Conservation (phyloP, 176 grass and related monocot genomes). For the Carex littledalei region DNA sequence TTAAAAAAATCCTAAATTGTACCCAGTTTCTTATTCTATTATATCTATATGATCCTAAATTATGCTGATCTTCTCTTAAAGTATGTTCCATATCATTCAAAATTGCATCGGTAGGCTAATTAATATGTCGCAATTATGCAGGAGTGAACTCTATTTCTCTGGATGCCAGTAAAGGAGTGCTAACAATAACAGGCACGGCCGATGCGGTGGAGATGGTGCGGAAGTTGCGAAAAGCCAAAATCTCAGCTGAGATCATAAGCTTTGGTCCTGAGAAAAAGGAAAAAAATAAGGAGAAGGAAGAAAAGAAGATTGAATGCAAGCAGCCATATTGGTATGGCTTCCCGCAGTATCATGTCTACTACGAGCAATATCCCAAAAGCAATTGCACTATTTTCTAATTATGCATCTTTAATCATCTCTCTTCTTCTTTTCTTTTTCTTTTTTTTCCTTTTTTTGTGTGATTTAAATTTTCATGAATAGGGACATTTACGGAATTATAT, state of each 20-base stretch:
- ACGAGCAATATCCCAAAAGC: too few species aligned
- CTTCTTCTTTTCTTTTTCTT: too few species aligned
- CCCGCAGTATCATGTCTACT: too few species aligned
- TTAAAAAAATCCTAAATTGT: not conserved
- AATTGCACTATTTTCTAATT: too few species aligned
- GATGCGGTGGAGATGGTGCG: slow-evolving; percentile 40
- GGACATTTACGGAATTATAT: too few species aligned
- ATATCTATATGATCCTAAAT: too few species aligned
- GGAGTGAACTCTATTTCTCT: slow-evolving; percentile 56
- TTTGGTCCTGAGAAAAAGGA: slow-evolving; percentile 49
- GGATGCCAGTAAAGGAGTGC: slow-evolving; percentile 42
- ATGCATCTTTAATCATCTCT: too few species aligned
- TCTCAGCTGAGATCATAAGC: slow-evolving; percentile 26
- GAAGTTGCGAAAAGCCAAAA: slow-evolving; percentile 39
- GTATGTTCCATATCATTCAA: not conserved
- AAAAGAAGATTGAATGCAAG: not conserved
- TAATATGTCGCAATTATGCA: not conserved
- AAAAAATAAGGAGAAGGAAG: slow-evolving; percentile 34
- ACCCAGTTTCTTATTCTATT: not conserved
- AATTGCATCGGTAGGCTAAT: not conserved
- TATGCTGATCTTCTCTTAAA: too few species aligned
- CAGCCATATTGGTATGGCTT: too few species aligned
- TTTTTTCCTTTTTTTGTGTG: too few species aligned
- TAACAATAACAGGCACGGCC: slow-evolving; percentile 53
- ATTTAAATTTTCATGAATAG: too few species aligned